A percentile compares a stretch with the other conserved stretches of the same genome.
phyloP scores from a whole-genome alignment of 371 early-diverging fungal genomes.

The Synchytrium microbalum region DNA sequence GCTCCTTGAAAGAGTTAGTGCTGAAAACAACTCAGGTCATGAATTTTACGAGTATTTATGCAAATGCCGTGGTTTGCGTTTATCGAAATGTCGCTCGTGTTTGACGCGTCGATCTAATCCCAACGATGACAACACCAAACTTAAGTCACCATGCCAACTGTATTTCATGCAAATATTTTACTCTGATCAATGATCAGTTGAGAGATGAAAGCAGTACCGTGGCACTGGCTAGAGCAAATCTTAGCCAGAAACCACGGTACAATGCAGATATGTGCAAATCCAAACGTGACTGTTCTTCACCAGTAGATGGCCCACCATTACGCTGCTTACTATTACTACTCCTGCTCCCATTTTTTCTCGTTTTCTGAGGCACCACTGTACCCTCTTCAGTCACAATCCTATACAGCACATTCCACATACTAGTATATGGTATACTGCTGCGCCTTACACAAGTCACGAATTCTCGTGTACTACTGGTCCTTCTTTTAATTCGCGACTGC shows the following conservation, averaged over 20 bases:
- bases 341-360: constrained; percentile 12
- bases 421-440: constrained; percentile 75
- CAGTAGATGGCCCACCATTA: constrained; percentile 17
- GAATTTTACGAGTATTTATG: no score
- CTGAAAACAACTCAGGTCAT: no score
- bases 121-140: no score
- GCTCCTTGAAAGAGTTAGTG: no score
- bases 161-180: no score
- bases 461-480: constrained; percentile 13
- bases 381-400: constrained; percentile 85
- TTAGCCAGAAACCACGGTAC: not conserved
- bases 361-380: constrained; percentile 22
- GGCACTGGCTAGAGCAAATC: not conserved
- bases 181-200: not conserved
- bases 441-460: constrained; percentile 68
- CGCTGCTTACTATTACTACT: constrained; percentile 11
- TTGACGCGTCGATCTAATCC: no score
- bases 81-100: no score
- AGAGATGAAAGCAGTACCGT: not conserved
- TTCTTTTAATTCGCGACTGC: constrained; percentile 13
- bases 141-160: no score
- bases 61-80: no score
- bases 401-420: constrained; percentile 68
- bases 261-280: not conserved
- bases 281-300: constrained; percentile 2